Evolutionary conservation across 768 basidiomycete genomes (phyloP), one percentile per base, ranked within the genome.

Genomic region (Phlebiopsis flavidoalba): DNA sequence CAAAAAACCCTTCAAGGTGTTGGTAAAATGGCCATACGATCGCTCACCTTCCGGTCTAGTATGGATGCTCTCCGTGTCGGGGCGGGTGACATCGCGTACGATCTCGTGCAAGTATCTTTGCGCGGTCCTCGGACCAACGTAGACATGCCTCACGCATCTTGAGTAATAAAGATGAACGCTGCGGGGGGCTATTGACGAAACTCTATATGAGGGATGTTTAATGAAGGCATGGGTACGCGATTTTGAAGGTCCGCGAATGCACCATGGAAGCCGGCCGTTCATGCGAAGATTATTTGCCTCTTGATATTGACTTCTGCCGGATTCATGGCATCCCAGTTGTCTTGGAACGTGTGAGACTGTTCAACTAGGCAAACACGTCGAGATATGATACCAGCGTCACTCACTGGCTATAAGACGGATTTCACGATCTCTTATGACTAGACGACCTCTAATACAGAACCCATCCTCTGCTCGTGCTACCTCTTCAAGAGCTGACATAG

Each of bases 71-170:
- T 2, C 97, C 96, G 73, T 98, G 98, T n/a, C n/a, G n/a, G n/a
- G n/a, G 48, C 96, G 79, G 24, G 94, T 92, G 8, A 96, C 93
- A 74, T 98, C 96, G 62, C 94, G 77, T 14, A 98, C 95, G 65
- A 98, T 96, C 74, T 93, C n/a, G 90, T 35, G 96, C 95, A 14
- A 99, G 80, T 71, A 98, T 96, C 68, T 95, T 96, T 0, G 97
- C 96, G n/a, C n/a, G n/a, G 64, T 96, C 95, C 64, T 91, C 89
- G n/a, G n/a, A 12, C 96, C 94, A 51, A 98, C 92, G 71, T 88
- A 98, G 1, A 98, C 93, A 67, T 98, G 94, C 1, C 95, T 95
- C n/a, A 12, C 97, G 79, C 95, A 98, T 97, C 75, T 97, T 98
- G 58, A 99, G 80, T 66, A 94, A 88, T 15, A 95, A 85, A 65